Percentiles rank a stretch among this genome's conserved stretches.
phyloP scores from a whole-genome alignment of 2,329 filamentous ascomycete species.

The Xylaria sp. region DNA sequence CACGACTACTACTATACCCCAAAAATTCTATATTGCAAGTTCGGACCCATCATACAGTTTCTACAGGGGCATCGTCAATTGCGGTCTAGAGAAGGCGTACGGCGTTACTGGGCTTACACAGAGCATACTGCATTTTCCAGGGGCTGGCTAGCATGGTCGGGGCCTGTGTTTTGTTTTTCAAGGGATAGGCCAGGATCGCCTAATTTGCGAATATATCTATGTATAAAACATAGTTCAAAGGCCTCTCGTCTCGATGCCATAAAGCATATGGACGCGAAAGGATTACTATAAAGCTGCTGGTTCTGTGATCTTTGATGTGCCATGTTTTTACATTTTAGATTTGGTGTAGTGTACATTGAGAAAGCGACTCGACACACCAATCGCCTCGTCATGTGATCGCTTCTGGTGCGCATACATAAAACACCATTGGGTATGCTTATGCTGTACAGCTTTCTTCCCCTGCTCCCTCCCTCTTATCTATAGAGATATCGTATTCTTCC shows the following conservation, averaged over 20 bases:
- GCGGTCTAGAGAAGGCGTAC: constrained; percentile 31
- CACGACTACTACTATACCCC: background rate
- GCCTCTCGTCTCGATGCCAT: background rate
- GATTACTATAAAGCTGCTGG: background rate
- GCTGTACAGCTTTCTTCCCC: constrained; percentile 7
- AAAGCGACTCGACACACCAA: constrained; percentile 1
- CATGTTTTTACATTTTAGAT: constrained; percentile 22
- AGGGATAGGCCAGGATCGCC: constrained; percentile 1
- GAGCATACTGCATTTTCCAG: constrained; percentile 16
- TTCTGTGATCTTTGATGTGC: background rate
- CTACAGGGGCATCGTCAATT: background rate
- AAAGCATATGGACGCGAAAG: constrained; percentile 2
- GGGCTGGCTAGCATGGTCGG: constrained; percentile 15
- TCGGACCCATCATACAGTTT: constrained; percentile 15
- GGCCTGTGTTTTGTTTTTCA: background rate
- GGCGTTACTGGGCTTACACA: constrained; percentile 32
- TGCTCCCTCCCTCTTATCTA: background rate
- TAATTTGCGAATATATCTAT: constrained; percentile 1
- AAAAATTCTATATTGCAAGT: background rate
- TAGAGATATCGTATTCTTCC: background rate
- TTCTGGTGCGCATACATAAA: constrained; percentile 4
- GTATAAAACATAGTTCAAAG: constrained; percentile 11
- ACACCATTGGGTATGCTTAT: constrained; percentile 38
- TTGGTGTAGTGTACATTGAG: constrained; percentile 22
- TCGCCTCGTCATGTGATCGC: background rate